Evolutionary conservation across 129 eudicot genomes (phyloP), one percentile per base, ranked within the genome.

Genomic region (Escallonia herrerae): DNA sequence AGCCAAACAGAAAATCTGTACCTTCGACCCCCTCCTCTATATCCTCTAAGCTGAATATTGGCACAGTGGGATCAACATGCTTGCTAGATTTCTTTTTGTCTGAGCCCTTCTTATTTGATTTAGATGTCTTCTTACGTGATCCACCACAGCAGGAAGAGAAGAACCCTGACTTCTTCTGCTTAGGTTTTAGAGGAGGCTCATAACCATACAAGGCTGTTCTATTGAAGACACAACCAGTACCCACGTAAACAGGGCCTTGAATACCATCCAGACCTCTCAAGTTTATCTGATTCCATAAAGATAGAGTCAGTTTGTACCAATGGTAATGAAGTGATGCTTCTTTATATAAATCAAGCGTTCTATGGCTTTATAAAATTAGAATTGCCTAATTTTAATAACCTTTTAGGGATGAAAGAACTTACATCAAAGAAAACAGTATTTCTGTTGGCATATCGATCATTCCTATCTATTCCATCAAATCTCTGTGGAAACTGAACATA

Each of bases 241-340:
- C 99, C 81, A 94, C 99, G 74, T 94, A 94, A 51, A 94, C 99
- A 15, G 99, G 99, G 55, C 99, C 99, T 94, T 94, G 99, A 62
- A 94, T 89, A 2, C 99, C 99, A 80, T 94, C 99, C 66, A 94
- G 79, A 78, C 99, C 99, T 82, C 99, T 94, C 87, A 94, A 82
- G 84, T 94, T 94, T 37, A 94, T 94, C 99, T 94, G 85, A 72
- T 66, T 22, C 49, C 43, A 64, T 8, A 58, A 46, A 74, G 60
- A 8, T 51, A 22, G 33, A 22, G 0, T 1, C 0, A 22, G 33
- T 22, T 22, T 22, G 33, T 22, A 22, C 33, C 33, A 22, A 1
- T 22, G 33, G 33, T 22, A 22, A 22, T 22, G 33, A 22, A 22
- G 1, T 22, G 33, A 1, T 22, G 33, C 33, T 22, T 22, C 33